Percentiles rank a stretch among this genome's conserved stretches.
These are phyloP conservation scores for Podaxis sp. DNA, from an alignment of 768 basidiomycete species.

Conservation along the genomic window DNA sequence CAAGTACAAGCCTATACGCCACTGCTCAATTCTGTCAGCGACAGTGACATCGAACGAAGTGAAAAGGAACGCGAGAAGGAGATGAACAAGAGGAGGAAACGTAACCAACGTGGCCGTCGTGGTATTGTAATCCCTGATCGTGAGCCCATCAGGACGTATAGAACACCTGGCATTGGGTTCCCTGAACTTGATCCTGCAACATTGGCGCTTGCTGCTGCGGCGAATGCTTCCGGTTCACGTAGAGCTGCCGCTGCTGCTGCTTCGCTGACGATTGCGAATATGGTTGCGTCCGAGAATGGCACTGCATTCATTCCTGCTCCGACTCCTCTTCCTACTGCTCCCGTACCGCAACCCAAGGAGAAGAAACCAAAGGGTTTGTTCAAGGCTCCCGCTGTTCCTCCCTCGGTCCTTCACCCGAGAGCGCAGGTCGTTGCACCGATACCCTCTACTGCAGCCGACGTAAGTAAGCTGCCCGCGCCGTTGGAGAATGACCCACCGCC, in stretches of 20 bases:
- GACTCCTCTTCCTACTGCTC: slow-evolving; percentile 18
- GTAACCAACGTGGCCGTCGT: slow-evolving; percentile 77
- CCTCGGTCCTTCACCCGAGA: slow-evolving; percentile 54
- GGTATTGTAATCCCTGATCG: slow-evolving; percentile 89
- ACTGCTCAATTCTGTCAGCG: slow-evolving; percentile 82
- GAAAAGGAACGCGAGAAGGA: slow-evolving; percentile 97
- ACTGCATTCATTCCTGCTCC: slow-evolving; percentile 46
- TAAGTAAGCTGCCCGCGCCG: slow-evolving; percentile 50
- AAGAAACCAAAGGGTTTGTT: slow-evolving; percentile 71
- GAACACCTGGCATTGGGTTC: slow-evolving; percentile 85
- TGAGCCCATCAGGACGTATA: slow-evolving; percentile 87
- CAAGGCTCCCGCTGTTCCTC: slow-evolving; percentile 64
- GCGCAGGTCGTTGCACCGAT: slow-evolving; percentile 61
- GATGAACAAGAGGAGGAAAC: slow-evolving; percentile 77
- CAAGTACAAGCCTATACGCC: slow-evolving; percentile 84
- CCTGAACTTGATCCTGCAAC: slow-evolving; percentile 75
- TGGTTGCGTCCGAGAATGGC: slow-evolving; percentile 91
- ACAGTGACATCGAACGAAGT: slow-evolving; percentile 83
- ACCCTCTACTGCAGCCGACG: slow-evolving; percentile 61
- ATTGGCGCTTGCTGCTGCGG: slow-evolving; percentile 61
- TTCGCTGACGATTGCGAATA: slow-evolving; percentile 80
- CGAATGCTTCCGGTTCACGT: slow-evolving; percentile 66
- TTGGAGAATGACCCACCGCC: slow-evolving; percentile 61
- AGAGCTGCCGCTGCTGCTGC: slow-evolving; percentile 88
- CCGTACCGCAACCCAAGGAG: slow-evolving; percentile 45